Evolutionary conservation across 2,329 filamentous ascomycete genomes (phyloP).

Genomic region (Sporothrix mexicana): DNA sequence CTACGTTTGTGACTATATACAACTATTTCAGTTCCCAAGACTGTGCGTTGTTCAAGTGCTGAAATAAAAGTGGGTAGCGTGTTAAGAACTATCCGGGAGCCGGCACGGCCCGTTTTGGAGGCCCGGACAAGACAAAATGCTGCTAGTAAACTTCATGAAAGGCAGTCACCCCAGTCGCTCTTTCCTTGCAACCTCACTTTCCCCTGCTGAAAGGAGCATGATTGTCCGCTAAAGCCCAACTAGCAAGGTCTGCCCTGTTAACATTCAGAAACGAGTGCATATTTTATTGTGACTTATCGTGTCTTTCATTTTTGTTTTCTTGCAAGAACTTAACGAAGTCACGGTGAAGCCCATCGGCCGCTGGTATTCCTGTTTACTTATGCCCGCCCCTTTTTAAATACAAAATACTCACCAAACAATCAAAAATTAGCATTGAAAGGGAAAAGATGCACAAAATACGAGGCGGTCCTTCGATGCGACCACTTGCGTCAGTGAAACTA

Average conservation of each 20-base stretch:
- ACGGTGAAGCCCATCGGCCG: too few species aligned
- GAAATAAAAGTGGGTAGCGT: constrained; percentile 21
- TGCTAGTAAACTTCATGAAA: constrained; percentile 16
- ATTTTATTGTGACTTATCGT: not conserved
- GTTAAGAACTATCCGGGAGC: constrained; percentile 34
- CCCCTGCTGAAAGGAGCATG: not conserved
- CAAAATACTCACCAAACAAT: too few species aligned
- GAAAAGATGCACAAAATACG: not conserved
- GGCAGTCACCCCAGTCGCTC: constrained; percentile 22
- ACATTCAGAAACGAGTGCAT: not conserved
- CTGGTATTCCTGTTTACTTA: too few species aligned
- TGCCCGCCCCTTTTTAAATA: too few species aligned
- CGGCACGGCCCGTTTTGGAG: constrained; percentile 40
- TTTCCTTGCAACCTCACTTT: constrained; percentile 15
- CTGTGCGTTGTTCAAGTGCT: too few species aligned
- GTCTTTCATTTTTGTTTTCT: not conserved
- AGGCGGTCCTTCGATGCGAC: not conserved
- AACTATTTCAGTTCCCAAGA: too few species aligned
- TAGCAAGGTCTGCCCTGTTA: constrained; percentile 21
- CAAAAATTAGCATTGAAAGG: not conserved
- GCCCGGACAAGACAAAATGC: constrained; percentile 27
- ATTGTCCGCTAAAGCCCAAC: constrained; percentile 17
- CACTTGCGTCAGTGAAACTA: not conserved
- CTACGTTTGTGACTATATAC: constrained; percentile 15
- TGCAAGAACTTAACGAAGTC: not conserved